These are phyloP conservation scores for Elsinoe batatas DNA, from an alignment of 2,329 filamentous ascomycete genomes.

Conservation along the genomic window DNA sequence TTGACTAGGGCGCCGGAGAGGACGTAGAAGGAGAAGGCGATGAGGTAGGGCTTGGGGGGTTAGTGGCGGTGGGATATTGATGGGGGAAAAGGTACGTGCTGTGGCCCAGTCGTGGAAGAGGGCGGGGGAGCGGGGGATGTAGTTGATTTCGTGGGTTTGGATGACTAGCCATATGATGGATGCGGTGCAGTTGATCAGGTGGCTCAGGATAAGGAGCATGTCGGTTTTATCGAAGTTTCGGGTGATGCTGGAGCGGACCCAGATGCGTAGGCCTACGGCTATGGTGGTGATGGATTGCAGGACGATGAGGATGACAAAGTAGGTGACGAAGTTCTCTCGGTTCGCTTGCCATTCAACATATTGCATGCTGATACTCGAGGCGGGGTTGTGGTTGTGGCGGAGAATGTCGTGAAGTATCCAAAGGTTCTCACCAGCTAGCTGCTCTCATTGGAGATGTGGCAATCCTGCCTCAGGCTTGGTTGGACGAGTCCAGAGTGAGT, in stretches of 20 bases:
- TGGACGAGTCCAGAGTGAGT: too few relatives aligned
- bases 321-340: neutral
- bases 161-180: neutral
- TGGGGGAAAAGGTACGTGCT: neutral
- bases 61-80: neutral
- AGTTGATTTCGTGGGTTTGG: neutral
- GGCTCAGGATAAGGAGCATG: neutral
- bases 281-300: neutral
- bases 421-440: too few relatives aligned
- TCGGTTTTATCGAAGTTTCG: neutral
- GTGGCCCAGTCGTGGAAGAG: neutral
- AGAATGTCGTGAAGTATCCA: neutral
- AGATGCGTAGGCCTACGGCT: neutral
- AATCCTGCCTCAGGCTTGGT: too few relatives aligned
- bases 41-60: neutral
- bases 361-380: neutral
- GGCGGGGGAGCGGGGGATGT: neutral
- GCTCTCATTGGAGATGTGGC: too few relatives aligned
- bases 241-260: slow-evolving; percentile 6
- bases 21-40: neutral
- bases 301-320: neutral
- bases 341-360: neutral
- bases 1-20: slow-evolving; percentile 6
- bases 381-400: neutral
- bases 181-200: neutral